Evolutionary conservation across 2,329 filamentous ascomycete species (phyloP), one percentile per base, ranked within the genome.

Genomic region (Cladosporium halotolerans): DNA sequence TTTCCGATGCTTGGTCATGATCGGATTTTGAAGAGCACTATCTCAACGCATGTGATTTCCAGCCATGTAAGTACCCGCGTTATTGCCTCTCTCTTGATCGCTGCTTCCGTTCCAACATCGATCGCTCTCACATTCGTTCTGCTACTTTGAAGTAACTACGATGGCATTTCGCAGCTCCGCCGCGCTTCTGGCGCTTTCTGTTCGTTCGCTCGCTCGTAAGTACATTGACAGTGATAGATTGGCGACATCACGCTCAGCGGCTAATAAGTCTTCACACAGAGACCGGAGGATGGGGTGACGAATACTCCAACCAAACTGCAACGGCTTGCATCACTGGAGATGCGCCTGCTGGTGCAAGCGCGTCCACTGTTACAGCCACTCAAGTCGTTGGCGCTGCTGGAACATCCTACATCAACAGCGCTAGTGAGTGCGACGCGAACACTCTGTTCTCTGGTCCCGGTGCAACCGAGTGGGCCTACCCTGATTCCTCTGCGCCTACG

Each of bases 381-480:
- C 44, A 42, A 13, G 38, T 53, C 28, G 28, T 38, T 13, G 32
- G 45, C 43, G 43, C 43, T 7, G 11, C 18, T 28, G 19, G 5
- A 3, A 36, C 23, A 4, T 53, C 51, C 13, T 53, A 53, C 28
- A 47, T 53, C 36, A 53, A 53, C 40, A 42, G 43, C 16, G 51
- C 23, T 13, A 18, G 16, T 7, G 8, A 42, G 18, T 53, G 51
- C 19, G 42, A 53, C 44, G 51, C 51, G 32, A 53, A 46, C 38
- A 46, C 43, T n/a, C 38, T 53, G 13, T 53, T 47, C 44, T 13
- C 9, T 13, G 31, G 31, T 11, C 40, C 13, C 5, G 10, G 33
- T 23, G 31, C 31, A 18, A 51, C 48, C 10, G 48, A 44, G 31
- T 43, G 32, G 40, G 31, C 33, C 11, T 9, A 28, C 8, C 11